Base-by-base conservation (phyloP, 2,329 filamentous ascomycete genomes). In the Balansia obtecta region DNA sequence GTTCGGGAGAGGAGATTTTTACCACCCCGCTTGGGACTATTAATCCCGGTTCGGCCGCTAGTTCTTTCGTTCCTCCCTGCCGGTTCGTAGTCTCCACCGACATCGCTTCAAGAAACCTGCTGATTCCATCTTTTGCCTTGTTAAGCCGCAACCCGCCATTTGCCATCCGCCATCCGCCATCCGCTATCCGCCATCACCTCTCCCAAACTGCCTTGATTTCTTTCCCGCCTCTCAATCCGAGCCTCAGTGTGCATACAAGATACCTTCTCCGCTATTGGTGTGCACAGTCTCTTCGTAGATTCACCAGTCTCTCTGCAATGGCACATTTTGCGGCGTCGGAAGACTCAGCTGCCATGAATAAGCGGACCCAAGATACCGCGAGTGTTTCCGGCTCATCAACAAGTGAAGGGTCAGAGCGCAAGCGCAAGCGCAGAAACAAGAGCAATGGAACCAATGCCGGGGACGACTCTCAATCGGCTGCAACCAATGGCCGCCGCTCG, bases 401-500 rank as follows among this genome's bases (percentile, higher is more conserved):
- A 49, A 62, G 61, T 54, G 61, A 59, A 47, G 60, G 61, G 16
- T 61, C 61, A 1, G 46, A 53, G 33, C 53, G 53, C 52, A 52
- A 54, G 32, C 60, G 57, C 50, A 62, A 61, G 52, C 62, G 60
- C 52, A 60, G 59, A 45, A 55, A 60, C 42, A 61, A 57, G 49
- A 58, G 58, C 45, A 57, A 57, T 40, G 53, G 55, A 51, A 57
- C 56, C 53, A 53, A 54, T 10, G 49, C 40, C 9, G 49, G 54
- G 20, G 48, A 51, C 18, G 56, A 50, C 15, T 16, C 52, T 30
- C 50, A 55, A 30, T 54, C 55, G 52, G 56, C 51, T 16, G 52
- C 49, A 34, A 49, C 54, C n/a, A 65, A 69, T 49, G 55, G 63
- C 45, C 63, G 67, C 34, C 59, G 58, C 27, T 49, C 57, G 3